phyloP scores from a whole-genome alignment of 1,284 basidiomycete genomes.

The Crepidotus sp. region DNA sequence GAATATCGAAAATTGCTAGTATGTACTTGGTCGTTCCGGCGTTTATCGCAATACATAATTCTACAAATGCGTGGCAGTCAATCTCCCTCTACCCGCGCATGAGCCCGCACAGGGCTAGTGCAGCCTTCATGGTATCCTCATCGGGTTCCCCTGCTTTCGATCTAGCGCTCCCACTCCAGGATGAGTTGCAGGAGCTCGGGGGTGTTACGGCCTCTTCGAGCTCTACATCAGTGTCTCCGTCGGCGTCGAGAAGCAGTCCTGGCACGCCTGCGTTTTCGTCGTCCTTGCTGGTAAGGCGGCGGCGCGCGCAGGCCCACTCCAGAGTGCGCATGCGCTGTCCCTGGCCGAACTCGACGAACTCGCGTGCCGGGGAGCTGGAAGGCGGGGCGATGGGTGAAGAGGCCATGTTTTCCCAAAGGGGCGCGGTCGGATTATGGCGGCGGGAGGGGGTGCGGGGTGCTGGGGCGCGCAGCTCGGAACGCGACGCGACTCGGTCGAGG shows the following conservation, averaged over 20 bases:
- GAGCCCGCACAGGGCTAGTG: conserved; percentile 17
- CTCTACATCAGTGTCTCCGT: conserved; percentile 18
- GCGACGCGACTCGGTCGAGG: conserved; percentile 53
- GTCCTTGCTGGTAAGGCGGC: conserved; percentile 9
- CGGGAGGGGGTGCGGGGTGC: conserved; percentile 38
- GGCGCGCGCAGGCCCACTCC: conserved; percentile 61
- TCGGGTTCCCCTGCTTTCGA: conserved; percentile 9
- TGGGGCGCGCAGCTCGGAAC: conserved; percentile 41
- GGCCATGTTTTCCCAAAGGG: conserved; percentile 62
- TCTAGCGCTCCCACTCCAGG: conserved; percentile 1
- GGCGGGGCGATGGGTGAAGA: conserved; percentile 52
- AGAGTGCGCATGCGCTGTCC: conserved; percentile 41
- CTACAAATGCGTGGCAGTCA: not conserved
- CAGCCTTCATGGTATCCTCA: conserved; percentile 17
- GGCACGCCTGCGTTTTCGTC: conserved; percentile 2
- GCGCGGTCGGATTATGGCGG: conserved; percentile 28
- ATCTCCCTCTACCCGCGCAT: conserved; percentile 9
- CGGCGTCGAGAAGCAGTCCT: conserved; percentile 7
- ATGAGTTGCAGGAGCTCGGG: conserved; percentile 15
- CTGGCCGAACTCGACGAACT: conserved; percentile 45
- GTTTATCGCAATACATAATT: not conserved
- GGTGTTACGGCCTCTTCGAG: conserved; percentile 18
- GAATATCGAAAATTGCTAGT: not conserved
- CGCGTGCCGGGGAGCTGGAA: conserved; percentile 38
- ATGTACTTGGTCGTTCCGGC: not conserved